Percentiles rank a stretch among this genome's conserved stretches.
phyloP scores from a whole-genome alignment of 768 basidiomycete species.

The Phlegmacium glaucopus region DNA sequence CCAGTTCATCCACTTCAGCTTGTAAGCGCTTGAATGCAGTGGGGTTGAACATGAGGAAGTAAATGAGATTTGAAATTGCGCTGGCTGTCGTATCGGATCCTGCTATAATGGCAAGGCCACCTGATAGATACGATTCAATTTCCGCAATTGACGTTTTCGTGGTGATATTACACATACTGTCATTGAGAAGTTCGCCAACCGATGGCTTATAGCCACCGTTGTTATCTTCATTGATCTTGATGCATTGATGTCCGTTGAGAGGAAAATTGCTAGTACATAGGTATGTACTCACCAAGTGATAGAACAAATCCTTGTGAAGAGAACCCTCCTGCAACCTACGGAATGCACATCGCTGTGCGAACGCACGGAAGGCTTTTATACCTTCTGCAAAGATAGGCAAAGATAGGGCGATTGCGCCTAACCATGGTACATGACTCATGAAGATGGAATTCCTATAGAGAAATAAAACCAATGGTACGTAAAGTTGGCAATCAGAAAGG shows the following conservation, averaged over 20 bases:
- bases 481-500: neutral
- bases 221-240: constrained; percentile 40
- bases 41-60: constrained; percentile 24
- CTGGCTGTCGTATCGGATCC: constrained; percentile 29
- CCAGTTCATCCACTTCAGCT: constrained; percentile 23
- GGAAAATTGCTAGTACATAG: neutral
- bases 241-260: constrained; percentile 3
- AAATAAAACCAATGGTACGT: neutral
- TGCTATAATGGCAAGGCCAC: constrained; percentile 25
- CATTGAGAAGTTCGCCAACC: constrained; percentile 30
- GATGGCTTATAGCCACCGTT: constrained; percentile 27
- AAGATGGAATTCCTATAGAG: constrained; percentile 31
- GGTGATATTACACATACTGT: constrained; percentile 24
- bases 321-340: constrained; percentile 24
- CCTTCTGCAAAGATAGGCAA: constrained; percentile 17
- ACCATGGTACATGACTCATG: constrained; percentile 31
- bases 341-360: constrained; percentile 20
- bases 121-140: neutral
- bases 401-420: constrained; percentile 14
- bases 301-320: constrained; percentile 27
- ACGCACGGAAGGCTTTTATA: constrained; percentile 20
- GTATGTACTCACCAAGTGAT: constrained; percentile 21
- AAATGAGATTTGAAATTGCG: constrained; percentile 23
- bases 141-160: neutral
- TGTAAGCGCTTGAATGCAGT: constrained; percentile 23